Base-by-base conservation (phyloP, 2,329 filamentous ascomycete species). In the Dactylellina drechsleri region DNA sequence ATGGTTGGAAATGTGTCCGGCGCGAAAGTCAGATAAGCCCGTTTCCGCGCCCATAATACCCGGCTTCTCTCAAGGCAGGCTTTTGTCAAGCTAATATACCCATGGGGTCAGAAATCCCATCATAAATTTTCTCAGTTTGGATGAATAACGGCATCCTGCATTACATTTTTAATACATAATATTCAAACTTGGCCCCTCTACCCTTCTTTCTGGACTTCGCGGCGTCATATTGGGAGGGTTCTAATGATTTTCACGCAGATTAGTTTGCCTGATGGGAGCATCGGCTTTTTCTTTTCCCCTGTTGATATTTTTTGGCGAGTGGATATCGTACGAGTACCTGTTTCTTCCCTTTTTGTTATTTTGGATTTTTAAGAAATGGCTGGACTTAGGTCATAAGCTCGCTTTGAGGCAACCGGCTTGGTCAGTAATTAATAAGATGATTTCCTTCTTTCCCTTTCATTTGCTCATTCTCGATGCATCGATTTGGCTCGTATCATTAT, bases 1-100 rank as follows among this genome's bases (percentile, higher is more conserved):
- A 65, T 73, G 57, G 68, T 73, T 20, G 68, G 68, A 26, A 73
- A 73, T 43, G 68, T 73, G 31, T 73, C 68, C 45, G 68, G 68
- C 41, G 68, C 68, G n/a, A 73, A 73, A 56, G 68, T 73, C 18
- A 73, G 68, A 65, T 73, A 71, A 59, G 15, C 49, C 50, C 52
- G 23, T 47, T 45, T 66, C 50, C 52, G 20, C 41, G 40, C 52
- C 50, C 40, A 49, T 43, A 16, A n/a, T 16, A 36, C 40, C 16
- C 20, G 36, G 2, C 18, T 28, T 2, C 41, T 36, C 41, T 4
- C 61, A 20, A 20, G n/a, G 12, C 43, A 45, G 15, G 6, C 45
- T 57, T 31, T n/a, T 13, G 7, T 54, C 26, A n/a, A 40, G 54
- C 57, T 60, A 60, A 60, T 60, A 31, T 36, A 36, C 26, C 16